Base-by-base conservation (phyloP, 1,139 yeast genomes). In the Lodderomyces jiufengensis region DNA sequence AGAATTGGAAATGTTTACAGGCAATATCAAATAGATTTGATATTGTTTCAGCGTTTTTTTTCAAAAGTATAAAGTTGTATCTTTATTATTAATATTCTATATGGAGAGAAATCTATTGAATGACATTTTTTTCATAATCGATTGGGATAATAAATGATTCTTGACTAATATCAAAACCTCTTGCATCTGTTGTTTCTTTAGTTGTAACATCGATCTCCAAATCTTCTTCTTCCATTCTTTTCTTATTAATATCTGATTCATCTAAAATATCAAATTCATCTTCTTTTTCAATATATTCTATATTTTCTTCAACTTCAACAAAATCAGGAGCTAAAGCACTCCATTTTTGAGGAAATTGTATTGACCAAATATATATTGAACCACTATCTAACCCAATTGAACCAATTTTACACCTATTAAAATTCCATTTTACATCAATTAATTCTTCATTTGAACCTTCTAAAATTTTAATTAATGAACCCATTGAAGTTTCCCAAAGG, bases 261-360 rank as follows among this genome's bases (percentile, higher is more conserved):
- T 80, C 90, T 4, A 78, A 73, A 24, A 85, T 74, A 56, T 90
- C 98, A 57, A 90, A 90, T 57, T 90, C 98, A 55, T 88, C 95
- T 55, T 90, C 98, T 41, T 75, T 74, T 52, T 90, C 98, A 44
- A 79, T 78, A 57, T 90, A 90, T 42, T 85, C 88, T 10, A 87
- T 82, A 51, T 88, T 90, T 51, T 90, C 96, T 54, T 90, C 97
- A 29, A 90, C 80, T 55, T 90, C 97, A 37, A 84, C 95, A 55
- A 92, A 90, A 57, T 92, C 98, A 0, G 97, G 97, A 0, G 97
- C 97, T 47, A 90, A 67, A 0, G 97, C 95, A 57, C 95, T 84
- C 98, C 98, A 90, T 59, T 86, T 84, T 51, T 88, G 97, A 1
- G 95, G 95, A 27, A 85, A 78, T 31, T 76, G 77, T 12, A 86